These are phyloP conservation scores for Paspalum notatum DNA, from an alignment of 176 grass and related monocot genomes.

Conservation along the genomic window DNA sequence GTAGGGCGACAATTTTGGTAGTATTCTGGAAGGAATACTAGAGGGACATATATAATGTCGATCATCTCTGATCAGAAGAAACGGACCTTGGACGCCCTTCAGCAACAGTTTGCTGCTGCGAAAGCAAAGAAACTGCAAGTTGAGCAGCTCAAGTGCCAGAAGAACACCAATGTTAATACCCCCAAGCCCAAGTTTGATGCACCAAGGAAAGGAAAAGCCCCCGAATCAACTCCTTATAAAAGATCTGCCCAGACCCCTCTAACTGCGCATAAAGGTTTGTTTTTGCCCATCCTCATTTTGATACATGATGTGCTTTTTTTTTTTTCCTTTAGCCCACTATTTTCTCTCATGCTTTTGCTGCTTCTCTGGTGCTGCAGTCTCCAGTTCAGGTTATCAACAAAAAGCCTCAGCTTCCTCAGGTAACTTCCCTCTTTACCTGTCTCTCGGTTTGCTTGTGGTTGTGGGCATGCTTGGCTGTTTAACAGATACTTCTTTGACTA, in stretches of 20 bases:
- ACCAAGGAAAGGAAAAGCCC: conserved; percentile 12
- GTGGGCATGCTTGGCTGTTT: neutral
- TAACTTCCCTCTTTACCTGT: neutral
- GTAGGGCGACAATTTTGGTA: too few relatives aligned
- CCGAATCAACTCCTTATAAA: neutral
- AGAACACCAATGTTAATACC: conserved; percentile 20
- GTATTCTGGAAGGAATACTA: too few relatives aligned
- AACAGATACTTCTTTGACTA: conserved; percentile 6
- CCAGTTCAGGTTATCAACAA: conserved; percentile 19
- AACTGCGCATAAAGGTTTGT: conserved; percentile 21
- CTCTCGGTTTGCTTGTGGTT: neutral
- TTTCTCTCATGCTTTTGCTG: conserved; percentile 9
- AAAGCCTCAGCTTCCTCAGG: conserved; percentile 8
- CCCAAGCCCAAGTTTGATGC: conserved; percentile 35
- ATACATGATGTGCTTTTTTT: too few relatives aligned
- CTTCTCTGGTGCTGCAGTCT: conserved; percentile 22
- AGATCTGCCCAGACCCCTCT: conserved; percentile 1
- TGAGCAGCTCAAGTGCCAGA: conserved; percentile 30
- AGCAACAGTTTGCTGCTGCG: conserved; percentile 48
- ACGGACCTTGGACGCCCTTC: conserved; percentile 54
- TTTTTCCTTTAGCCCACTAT: too few relatives aligned
- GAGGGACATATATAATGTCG: conserved; percentile 1
- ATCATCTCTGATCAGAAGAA: conserved; percentile 61
- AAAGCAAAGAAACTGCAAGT: conserved; percentile 62
- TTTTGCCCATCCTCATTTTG: neutral